These are phyloP conservation scores for Paraphysoderma sedebokerense DNA, from an alignment of 371 early-diverging fungal genomes.

Conservation along the genomic window DNA sequence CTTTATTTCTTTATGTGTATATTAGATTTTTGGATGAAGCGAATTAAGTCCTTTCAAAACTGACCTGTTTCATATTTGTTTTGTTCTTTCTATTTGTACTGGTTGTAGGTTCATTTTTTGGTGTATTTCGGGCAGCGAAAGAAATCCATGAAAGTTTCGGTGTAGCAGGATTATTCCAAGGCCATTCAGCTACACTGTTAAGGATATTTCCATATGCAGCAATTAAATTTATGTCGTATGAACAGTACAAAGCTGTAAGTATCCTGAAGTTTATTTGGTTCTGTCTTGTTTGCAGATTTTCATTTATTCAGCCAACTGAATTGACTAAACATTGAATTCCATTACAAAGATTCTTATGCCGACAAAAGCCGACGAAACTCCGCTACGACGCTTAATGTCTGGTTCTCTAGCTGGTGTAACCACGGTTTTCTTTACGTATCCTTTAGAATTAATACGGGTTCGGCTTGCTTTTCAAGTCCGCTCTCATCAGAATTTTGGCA, in stretches of 20 bases:
- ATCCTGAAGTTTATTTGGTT: neutral
- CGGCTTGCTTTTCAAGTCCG: conserved; percentile 75
- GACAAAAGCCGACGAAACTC: conserved; percentile 33
- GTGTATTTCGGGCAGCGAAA: conserved; percentile 60
- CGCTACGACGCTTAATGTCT: conserved; percentile 41
- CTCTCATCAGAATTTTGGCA: too few relatives aligned
- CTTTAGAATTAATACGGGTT: conserved; percentile 81
- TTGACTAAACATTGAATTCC: neutral
- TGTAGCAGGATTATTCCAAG: conserved; percentile 71
- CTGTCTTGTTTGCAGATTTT: neutral
- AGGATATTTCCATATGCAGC: conserved; percentile 93
- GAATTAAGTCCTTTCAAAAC: too few relatives aligned
- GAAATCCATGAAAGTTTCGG: conserved; percentile 58
- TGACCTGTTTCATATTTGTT: neutral
- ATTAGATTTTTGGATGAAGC: too few relatives aligned
- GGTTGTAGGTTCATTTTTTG: conserved; percentile 57
- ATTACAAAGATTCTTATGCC: conserved; percentile 43
- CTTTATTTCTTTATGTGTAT: too few relatives aligned
- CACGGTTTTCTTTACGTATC: conserved; percentile 83
- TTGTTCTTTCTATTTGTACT: conserved; percentile 2
- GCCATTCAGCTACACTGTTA: conserved; percentile 80
- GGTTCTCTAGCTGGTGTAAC: conserved; percentile 70
- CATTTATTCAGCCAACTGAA: neutral
- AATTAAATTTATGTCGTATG: conserved; percentile 87
- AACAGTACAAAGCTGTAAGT: conserved; percentile 58